phyloP scores from a whole-genome alignment of 257 asterid genomes.

The Ocimum tenuiflorum region DNA sequence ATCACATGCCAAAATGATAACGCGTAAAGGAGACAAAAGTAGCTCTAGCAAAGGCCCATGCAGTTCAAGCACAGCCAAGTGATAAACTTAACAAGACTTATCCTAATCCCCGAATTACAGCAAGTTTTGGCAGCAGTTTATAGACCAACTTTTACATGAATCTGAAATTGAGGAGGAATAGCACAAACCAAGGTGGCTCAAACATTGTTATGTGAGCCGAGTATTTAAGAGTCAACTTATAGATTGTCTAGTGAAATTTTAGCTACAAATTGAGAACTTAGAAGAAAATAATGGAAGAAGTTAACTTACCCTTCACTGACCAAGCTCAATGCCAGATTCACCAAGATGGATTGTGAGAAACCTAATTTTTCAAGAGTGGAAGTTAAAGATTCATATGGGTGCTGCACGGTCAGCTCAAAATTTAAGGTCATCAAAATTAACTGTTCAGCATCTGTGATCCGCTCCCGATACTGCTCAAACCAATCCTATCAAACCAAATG shows the following conservation, averaged over 20 bases:
- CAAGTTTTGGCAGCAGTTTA: slow-evolving; percentile 10
- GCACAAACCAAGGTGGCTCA: slow-evolving; percentile 6
- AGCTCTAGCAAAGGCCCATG: slow-evolving; percentile 23
- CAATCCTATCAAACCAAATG: slow-evolving; percentile 58
- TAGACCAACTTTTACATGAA: slow-evolving; percentile 12
- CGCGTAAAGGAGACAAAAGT: slow-evolving; percentile 33
- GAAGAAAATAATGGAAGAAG: slow-evolving; percentile 4
- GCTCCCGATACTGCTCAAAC: slow-evolving; percentile 92
- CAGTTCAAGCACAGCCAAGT: slow-evolving; percentile 10
- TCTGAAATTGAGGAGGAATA: background rate
- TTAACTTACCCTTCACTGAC: slow-evolving; percentile 93
- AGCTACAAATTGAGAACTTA: slow-evolving; percentile 5
- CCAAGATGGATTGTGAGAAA: slow-evolving; percentile 59
- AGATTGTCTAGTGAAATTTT: background rate
- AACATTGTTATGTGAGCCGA: background rate
- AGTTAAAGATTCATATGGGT: slow-evolving; percentile 79
- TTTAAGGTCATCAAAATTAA: slow-evolving; percentile 81
- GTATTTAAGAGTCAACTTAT: slow-evolving; percentile 1
- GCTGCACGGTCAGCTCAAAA: slow-evolving; percentile 90
- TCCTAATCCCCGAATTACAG: slow-evolving; percentile 17
- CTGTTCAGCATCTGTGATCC: slow-evolving; percentile 80
- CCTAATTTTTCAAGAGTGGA: slow-evolving; percentile 87
- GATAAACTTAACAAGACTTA: slow-evolving; percentile 7
- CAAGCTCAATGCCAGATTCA: slow-evolving; percentile 75
- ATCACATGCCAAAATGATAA: slow-evolving; percentile 47